Percentiles rank a stretch among this genome's conserved stretches.
These are phyloP conservation scores for Phytomonas sp. DNA, from an alignment of 208 protist genomes.

Conservation along the genomic window DNA sequence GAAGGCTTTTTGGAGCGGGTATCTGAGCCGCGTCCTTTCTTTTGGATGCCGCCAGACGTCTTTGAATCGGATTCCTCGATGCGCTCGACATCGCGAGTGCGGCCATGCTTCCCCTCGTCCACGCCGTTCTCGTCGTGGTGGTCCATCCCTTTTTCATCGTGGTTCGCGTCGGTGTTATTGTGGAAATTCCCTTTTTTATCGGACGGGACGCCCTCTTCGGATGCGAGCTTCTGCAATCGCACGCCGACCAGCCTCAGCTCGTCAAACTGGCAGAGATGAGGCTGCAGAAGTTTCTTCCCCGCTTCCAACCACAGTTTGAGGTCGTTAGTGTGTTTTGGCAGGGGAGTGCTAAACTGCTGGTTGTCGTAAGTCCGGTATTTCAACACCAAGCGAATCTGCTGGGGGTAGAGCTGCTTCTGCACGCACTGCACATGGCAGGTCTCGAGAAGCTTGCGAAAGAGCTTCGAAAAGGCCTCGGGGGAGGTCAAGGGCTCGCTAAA, in stretches of 20 bases:
- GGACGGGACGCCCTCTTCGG: constrained; percentile 7
- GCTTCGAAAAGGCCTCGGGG: constrained; percentile 36
- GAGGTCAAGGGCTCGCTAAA: constrained; percentile 52
- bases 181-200: neutral
- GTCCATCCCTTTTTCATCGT: neutral
- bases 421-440: constrained; percentile 48
- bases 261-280: constrained; percentile 45
- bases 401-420: constrained; percentile 34
- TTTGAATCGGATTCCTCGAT: neutral
- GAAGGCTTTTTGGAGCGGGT: neutral
- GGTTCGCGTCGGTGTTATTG: constrained; percentile 5
- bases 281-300: constrained; percentile 44
- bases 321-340: constrained; percentile 58
- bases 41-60: neutral
- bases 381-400: constrained; percentile 46
- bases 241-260: constrained; percentile 72
- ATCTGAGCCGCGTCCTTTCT: neutral
- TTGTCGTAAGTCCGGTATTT: constrained; percentile 71
- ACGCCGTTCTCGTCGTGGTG: neutral
- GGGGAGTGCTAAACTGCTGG: constrained; percentile 47
- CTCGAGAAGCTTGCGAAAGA: constrained; percentile 43
- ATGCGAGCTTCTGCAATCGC: constrained; percentile 53
- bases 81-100: neutral
- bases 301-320: constrained; percentile 55
- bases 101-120: neutral